Evolutionary conservation across 2,329 filamentous ascomycete species (phyloP).

Genomic region (Diaporthe sp.): DNA sequence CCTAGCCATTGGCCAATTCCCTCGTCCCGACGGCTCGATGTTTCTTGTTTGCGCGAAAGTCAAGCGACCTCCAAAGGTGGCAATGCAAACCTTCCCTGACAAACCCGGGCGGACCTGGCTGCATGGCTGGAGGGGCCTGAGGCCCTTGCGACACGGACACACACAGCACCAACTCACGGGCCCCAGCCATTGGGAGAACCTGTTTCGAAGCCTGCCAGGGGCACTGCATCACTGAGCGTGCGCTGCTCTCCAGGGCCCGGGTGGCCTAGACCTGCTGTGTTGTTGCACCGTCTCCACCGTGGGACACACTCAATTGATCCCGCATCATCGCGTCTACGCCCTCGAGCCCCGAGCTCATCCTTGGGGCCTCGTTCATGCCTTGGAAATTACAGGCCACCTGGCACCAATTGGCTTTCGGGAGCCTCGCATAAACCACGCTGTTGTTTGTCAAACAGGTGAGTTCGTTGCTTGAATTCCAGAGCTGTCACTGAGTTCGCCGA

Average conservation of each 20-base stretch:
- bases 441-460: not conserved
- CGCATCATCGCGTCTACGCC: conserved; percentile 20
- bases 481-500: conserved; percentile 12
- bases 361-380: conserved; percentile 30
- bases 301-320: conserved; percentile 30
- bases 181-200: conserved; percentile 9
- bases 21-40: conserved; percentile 14
- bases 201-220: conserved; percentile 29
- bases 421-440: conserved; percentile 17
- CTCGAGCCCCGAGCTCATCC: conserved; percentile 22
- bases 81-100: conserved; percentile 28
- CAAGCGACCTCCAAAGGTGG: conserved; percentile 27
- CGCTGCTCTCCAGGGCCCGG: not conserved
- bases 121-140: not conserved
- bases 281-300: conserved; percentile 4
- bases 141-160: conserved; percentile 1
- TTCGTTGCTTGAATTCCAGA: conserved; percentile 1
- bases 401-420: conserved; percentile 34
- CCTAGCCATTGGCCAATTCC: conserved; percentile 35
- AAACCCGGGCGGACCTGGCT: not conserved
- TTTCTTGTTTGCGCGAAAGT: conserved; percentile 28
- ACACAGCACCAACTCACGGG: not conserved
- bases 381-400: conserved; percentile 24
- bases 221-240: conserved; percentile 1
- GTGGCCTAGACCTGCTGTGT: conserved; percentile 23